A percentile compares a stretch with the other conserved stretches of the same genome.
Conservation (phyloP, 2,329 filamentous ascomycete species). For the Fusarium fracticaudum region DNA sequence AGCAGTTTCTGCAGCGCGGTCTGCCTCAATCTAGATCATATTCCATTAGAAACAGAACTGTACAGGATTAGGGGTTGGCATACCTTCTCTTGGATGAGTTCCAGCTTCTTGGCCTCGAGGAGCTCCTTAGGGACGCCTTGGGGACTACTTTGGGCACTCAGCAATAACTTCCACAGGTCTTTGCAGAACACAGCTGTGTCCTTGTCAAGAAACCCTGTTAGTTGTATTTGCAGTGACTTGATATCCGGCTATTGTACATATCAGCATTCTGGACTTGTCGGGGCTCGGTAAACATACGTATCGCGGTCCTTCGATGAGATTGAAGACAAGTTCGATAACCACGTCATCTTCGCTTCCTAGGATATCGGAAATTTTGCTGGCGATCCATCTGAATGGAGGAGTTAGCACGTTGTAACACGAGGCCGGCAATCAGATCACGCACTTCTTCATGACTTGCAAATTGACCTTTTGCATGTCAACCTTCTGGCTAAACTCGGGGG, state of each 20-base stretch:
- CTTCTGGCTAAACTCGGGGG: constrained; percentile 91
- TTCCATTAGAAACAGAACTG: constrained; percentile 1
- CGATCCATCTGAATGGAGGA: constrained; percentile 81
- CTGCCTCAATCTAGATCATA: constrained; percentile 75
- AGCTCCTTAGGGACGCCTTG: constrained; percentile 95
- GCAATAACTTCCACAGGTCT: constrained; percentile 88
- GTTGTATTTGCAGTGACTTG: constrained; percentile 92
- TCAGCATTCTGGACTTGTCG: constrained; percentile 38
- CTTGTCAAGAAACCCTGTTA: constrained; percentile 94
- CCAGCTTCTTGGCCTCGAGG: constrained; percentile 93
- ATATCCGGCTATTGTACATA: constrained; percentile 79
- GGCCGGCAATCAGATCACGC: constrained; percentile 46
- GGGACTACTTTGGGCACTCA: constrained; percentile 88
- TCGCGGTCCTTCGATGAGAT: constrained; percentile 76
- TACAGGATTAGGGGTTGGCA: not conserved
- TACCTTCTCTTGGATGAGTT: constrained; percentile 95
- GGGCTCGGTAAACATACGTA: constrained; percentile 67
- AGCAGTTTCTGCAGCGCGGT: constrained; percentile 80
- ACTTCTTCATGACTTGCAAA: constrained; percentile 98
- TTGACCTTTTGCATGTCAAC: constrained; percentile 99
- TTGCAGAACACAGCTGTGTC: constrained; percentile 91
- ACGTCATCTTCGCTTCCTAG: constrained; percentile 95
- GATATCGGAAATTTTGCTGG: constrained; percentile 85
- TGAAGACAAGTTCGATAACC: constrained; percentile 84
- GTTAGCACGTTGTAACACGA: constrained; percentile 20